Evolutionary conservation across 148 eudicot species (phyloP).

Genomic region (Fagopyrum tataricum): DNA sequence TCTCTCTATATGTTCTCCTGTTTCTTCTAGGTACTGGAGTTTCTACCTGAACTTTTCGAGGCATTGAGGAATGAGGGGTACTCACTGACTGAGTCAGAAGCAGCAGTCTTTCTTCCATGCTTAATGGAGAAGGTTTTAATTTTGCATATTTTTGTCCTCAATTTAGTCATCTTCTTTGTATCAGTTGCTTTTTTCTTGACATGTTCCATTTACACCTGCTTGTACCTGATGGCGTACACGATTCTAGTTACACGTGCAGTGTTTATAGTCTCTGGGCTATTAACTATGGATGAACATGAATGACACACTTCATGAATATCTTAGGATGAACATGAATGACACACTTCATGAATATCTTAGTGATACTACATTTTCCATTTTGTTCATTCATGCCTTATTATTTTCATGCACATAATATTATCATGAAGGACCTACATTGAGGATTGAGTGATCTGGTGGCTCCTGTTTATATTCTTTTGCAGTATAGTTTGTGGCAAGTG

Average conservation of each 20-base stretch:
- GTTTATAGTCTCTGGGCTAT: background rate
- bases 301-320: background rate
- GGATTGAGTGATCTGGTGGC: background rate
- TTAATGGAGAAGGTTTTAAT: slow-evolving; percentile 75
- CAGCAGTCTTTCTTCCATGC: slow-evolving; percentile 84
- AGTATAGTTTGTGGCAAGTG: background rate
- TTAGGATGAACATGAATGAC: background rate
- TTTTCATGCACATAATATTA: background rate
- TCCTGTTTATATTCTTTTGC: background rate
- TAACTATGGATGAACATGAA: background rate
- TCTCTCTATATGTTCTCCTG: background rate
- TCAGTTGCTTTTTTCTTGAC: background rate
- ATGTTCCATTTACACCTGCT: background rate
- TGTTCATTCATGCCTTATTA: no score
- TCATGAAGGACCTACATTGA: background rate
- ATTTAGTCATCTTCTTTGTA: background rate
- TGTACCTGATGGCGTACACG: background rate
- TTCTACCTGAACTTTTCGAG: slow-evolving; percentile 85
- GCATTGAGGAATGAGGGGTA: slow-evolving; percentile 75
- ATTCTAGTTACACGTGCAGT: background rate
- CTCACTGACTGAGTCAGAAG: slow-evolving; percentile 85
- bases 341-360: background rate
- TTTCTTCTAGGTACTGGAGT: slow-evolving; percentile 67
- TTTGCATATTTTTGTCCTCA: background rate
- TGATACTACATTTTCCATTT: background rate